A percentile compares a stretch with the other conserved stretches of the same genome.
Evolutionary conservation across 2,329 filamentous ascomycete genomes (phyloP).

Genomic region (Myriosclerotinia curreyana): DNA sequence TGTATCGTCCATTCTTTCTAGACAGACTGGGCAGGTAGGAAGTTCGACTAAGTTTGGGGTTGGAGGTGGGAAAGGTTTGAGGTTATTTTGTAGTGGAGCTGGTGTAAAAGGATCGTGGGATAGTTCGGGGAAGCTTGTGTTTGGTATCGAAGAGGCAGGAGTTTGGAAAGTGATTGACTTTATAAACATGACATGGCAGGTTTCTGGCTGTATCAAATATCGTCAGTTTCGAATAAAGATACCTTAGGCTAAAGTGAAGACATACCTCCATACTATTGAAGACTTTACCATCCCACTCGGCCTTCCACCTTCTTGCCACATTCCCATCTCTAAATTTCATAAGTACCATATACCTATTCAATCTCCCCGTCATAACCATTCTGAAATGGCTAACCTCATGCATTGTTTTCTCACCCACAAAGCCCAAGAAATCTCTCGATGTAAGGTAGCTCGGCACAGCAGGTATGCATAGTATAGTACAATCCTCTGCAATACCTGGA

Average conservation of each 20-base stretch:
- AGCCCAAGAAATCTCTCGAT: conserved; percentile 85
- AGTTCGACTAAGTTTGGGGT: conserved; percentile 86
- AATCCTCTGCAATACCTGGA: conserved; percentile 49
- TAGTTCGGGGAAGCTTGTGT: conserved; percentile 54
- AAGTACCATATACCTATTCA: conserved; percentile 91
- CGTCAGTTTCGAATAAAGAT: conserved; percentile 13
- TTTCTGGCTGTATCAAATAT: conserved; percentile 63
- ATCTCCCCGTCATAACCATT: conserved; percentile 84
- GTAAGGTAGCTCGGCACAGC: conserved; percentile 94
- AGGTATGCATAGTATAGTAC: conserved; percentile 86
- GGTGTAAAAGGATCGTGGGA: conserved; percentile 63
- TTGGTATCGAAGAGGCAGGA: conserved; percentile 32
- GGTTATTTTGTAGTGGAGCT: conserved; percentile 43
- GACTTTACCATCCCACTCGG: conserved; percentile 85
- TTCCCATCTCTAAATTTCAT: conserved; percentile 83
- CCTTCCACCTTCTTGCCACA: conserved; percentile 75
- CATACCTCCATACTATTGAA: conserved; percentile 87
- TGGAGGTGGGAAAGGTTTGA: conserved; percentile 60
- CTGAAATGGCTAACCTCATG: conserved; percentile 88
- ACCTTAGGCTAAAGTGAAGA: conserved; percentile 26
- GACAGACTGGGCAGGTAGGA: conserved; percentile 91
- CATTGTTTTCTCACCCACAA: conserved; percentile 83
- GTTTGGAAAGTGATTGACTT: conserved; percentile 81
- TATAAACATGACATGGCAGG: conserved; percentile 92
- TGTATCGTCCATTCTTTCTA: conserved; percentile 98